Evolutionary conservation across 441 rosid genomes (phyloP), one percentile per base, ranked within the genome.

Genomic region (Adansonia madagascariensis): DNA sequence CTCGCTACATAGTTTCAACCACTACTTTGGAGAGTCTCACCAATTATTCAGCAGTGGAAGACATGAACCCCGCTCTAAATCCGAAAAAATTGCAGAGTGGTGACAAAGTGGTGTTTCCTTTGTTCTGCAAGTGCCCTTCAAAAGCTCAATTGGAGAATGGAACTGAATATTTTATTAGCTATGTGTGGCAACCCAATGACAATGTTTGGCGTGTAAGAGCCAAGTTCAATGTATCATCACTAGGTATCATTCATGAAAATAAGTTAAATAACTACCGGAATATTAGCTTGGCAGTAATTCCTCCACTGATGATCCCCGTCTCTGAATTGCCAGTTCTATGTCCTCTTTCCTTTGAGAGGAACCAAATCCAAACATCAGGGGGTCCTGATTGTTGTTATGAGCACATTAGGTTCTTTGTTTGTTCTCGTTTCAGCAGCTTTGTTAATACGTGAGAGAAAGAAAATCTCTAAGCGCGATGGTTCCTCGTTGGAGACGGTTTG

Each of bases 101-200:
- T 64, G 88, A 76, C 75, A 53, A 80, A 39, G 90, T 83, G 72
- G 80, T 71, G 6, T 78, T 89, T 77, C 91, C 91, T 76, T 74
- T 91, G 82, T 79, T 85, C 78, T 91, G 95, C 60, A 87, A 86
- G 86, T 89, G 92, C 81, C 92, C 89, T 55, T 85, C 86, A 0
- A 76, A 56, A 71, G 57, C 77, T 3, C 80, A 81, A 6, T 14
- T 15, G 18, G 62, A 76, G 75, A 78, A 80, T 22, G 90, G 89
- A 70, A 84, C 87, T 57, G 49, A 73, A 8, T 72, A 75, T 79
- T 76, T 88, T 6, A 80, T 89, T 65, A 89, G 90, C 55, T 89
- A 87, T 44, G 88, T 88, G 9, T 87, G 92, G 92, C 91, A 85
- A 60, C 86, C 82, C 31, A 80, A 59, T 14, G 93, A 88, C 73